Evolutionary conservation across 202 grass and related monocot species (phyloP), one percentile per base, ranked within the genome.

Genomic region (Panicum hallii): DNA sequence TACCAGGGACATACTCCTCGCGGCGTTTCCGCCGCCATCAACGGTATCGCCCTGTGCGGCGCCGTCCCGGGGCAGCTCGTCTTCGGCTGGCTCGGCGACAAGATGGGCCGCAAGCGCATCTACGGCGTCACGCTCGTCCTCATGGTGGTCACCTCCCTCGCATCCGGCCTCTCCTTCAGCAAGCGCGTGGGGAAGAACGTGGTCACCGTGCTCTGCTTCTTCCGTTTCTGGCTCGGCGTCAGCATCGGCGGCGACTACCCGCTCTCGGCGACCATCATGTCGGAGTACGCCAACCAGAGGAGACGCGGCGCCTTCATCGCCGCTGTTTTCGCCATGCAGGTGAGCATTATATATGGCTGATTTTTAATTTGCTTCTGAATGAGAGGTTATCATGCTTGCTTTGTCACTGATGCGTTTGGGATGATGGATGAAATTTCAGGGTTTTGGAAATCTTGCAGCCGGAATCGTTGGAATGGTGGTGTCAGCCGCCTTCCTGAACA

Each of bases 191-290:
- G 74, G 2, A 90, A 75, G 49, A 78, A 66, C 49, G 93, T 95
- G 38, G 83, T 95, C 14, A 20, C 53, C 1, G 84, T 86, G 5
- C 79, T 94, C 4, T 95, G 93, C 76, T 89, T 92, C 83, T 92
- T 92, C 81, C 90, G 90, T 0, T 92, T 92, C 76, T 95, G 88
- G 93, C 90, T 95, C 7, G 90, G 93, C 23, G 43, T 90, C 63
- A 70, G 93, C 75, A 86, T 92, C 38, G 93, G 93, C 42, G 90
- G 93, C 9, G 93, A 94, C 28, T 94, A 94, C 75, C 93, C 90
- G 6, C 87, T 94, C 3, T 94, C 93, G 1, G 93, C 90, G 0
- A 90, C 87, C 26, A 94, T 94, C 82, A 94, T 94, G 87, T 90
- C 90, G 0, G 93, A 94, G 82, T 94, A 94, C 26, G 82, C 93